Base-by-base conservation (phyloP, 768 basidiomycete genomes). In the Suillus americanus region DNA sequence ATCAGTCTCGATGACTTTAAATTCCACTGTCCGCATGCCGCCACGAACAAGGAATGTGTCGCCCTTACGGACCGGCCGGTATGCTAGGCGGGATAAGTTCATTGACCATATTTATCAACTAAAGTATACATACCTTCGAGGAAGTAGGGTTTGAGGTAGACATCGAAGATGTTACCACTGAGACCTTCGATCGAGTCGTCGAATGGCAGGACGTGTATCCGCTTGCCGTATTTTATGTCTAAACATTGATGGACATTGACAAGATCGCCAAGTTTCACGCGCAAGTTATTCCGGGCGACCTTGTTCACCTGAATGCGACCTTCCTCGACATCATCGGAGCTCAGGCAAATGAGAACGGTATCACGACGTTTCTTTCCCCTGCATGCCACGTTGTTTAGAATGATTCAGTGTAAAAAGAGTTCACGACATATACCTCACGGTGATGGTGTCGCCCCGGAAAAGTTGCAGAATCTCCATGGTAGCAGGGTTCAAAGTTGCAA, bases 21-120 rank as follows among this genome's bases (percentile, higher is more conserved):
- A 99, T 79, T 99, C 97, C 51, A 99, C 97, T 60, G 95, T 96
- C 69, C 97, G 85, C 92, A 97, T 97, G 66, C 96, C 97, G 71
- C 97, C 97, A 69, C 97, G 92, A 68, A 98, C 96, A 62, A 99
- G 91, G 91, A 99, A 99, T 25, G 97, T 98, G 75, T 99, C 97
- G 61, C 97, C 97, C 82, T 95, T 97, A 74, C 95, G 90, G 57
- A 98, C 89, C 25, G 95, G 95, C 38, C 95, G 90, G 80, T 97
- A 97, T n/a, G 91, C 91, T 89, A 64, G 18, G 67, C 69, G 69
- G 66, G 20, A 61, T 64, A 7, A 69, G 37, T 16, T 8, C 37
- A 14, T 10, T 62, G 4, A 40, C 40, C 20, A 6, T 55, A 12
- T 0, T 30, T 13, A 40, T 35, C 13, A 62, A 23, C 9, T 59